These are phyloP conservation scores for Mitragyna speciosa DNA, from an alignment of 257 asterid species.

Conservation along the genomic window DNA sequence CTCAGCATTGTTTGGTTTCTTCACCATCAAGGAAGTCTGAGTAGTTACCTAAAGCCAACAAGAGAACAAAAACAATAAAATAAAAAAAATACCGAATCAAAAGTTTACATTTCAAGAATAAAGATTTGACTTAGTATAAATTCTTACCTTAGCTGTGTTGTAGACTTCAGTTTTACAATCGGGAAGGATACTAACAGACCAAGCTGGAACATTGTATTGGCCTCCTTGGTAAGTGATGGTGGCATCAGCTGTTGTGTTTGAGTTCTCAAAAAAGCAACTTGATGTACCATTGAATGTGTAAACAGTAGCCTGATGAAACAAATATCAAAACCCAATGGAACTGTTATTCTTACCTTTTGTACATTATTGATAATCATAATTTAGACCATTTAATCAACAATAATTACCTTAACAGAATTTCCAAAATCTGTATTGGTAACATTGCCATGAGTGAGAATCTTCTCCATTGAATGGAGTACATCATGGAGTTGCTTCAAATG, in stretches of 20 bases:
- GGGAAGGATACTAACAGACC: constrained; percentile 81
- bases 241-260: constrained; percentile 43
- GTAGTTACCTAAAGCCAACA: constrained; percentile 48
- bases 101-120: background rate
- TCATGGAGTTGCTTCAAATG: constrained; percentile 76
- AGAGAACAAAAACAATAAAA: background rate
- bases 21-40: constrained; percentile 54
- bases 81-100: background rate
- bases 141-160: constrained; percentile 68
- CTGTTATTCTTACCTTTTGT: background rate
- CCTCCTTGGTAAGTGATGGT: constrained; percentile 40
- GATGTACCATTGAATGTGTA: constrained; percentile 36
- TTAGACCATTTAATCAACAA: background rate
- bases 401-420: constrained; percentile 42
- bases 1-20: constrained; percentile 36
- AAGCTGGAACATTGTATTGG: constrained; percentile 55
- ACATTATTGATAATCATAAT: background rate
- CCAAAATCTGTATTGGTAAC: constrained; percentile 34
- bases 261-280: constrained; percentile 57
- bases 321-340: background rate
- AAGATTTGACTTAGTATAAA: background rate
- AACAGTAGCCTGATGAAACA: constrained; percentile 37
- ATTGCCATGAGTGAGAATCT: constrained; percentile 56
- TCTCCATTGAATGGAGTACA: constrained; percentile 54
- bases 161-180: constrained; percentile 64